Percentiles rank a stretch among this genome's conserved stretches.
These are phyloP conservation scores for Coemansia asiatica DNA, from an alignment of 192 early-diverging fungal species.

Conservation along the genomic window DNA sequence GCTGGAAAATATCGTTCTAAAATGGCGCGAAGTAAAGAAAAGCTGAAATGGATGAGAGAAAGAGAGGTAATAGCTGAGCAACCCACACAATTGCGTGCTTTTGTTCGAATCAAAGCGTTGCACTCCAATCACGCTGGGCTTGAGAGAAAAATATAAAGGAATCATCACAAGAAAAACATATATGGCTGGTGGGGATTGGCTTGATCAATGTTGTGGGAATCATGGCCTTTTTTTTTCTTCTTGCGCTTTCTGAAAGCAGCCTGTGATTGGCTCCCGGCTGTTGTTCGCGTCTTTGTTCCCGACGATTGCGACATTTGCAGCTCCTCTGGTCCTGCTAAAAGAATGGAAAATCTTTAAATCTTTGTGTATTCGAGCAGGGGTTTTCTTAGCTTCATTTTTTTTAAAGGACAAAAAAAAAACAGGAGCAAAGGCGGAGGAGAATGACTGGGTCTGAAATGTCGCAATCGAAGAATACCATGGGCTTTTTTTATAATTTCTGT, in stretches of 20 bases:
- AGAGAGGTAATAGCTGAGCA: neutral
- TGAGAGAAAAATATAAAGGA: neutral
- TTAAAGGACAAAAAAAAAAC: neutral
- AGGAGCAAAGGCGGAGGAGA: neutral
- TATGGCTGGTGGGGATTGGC: too few relatives aligned
- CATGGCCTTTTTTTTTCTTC: neutral
- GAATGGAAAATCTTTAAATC: neutral
- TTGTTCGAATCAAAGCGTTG: neutral
- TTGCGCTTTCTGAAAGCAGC: neutral
- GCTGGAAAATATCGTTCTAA: neutral
- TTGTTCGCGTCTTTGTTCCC: constrained; percentile 7
- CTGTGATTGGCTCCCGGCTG: neutral
- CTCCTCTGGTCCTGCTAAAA: neutral
- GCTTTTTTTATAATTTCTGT: neutral
- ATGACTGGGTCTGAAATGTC: neutral
- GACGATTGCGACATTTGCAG: constrained; percentile 13
- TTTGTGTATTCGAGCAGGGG: too few relatives aligned
- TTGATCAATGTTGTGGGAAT: neutral
- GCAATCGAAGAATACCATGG: too few relatives aligned
- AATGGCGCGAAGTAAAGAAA: neutral
- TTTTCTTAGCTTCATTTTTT: neutral
- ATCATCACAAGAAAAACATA: neutral
- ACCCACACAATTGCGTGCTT: neutral
- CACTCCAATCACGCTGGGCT: neutral
- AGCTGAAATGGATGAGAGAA: neutral